These are phyloP conservation scores for Ceriops decandra DNA, from an alignment of 345 rosid species.

Conservation along the genomic window DNA sequence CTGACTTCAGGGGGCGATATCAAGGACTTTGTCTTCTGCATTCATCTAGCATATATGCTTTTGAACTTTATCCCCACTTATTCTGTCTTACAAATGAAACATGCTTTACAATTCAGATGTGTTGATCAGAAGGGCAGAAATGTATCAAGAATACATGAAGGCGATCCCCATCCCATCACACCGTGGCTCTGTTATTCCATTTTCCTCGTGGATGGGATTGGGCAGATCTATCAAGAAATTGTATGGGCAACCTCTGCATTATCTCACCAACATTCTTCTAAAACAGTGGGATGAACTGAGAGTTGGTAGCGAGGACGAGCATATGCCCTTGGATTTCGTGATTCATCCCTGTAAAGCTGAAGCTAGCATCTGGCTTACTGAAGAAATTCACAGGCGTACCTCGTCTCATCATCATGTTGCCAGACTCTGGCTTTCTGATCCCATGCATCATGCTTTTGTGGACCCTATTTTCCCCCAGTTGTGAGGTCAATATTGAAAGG, in stretches of 20 bases:
- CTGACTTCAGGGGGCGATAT: no score
- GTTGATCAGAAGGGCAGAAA: constrained; percentile 53
- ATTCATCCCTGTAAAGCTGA: constrained; percentile 86
- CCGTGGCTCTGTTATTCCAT: constrained; percentile 79
- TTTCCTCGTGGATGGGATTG: constrained; percentile 67
- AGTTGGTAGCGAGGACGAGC: constrained; percentile 50
- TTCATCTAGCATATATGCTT: background rate
- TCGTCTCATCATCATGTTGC: constrained; percentile 60
- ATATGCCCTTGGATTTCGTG: constrained; percentile 47
- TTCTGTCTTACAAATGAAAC: background rate
- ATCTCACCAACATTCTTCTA: constrained; percentile 65
- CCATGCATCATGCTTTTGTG: constrained; percentile 48
- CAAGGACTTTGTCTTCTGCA: no score
- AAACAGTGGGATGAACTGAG: constrained; percentile 72
- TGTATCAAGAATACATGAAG: constrained; percentile 85
- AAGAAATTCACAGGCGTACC: constrained; percentile 69
- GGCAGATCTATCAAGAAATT: constrained; percentile 66
- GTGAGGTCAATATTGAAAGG: constrained; percentile 8
- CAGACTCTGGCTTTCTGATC: constrained; percentile 63
- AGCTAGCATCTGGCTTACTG: constrained; percentile 80
- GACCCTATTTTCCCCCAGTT: constrained; percentile 55
- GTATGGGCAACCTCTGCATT: constrained; percentile 86
- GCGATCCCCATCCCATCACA: constrained; percentile 49
- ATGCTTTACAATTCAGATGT: constrained; percentile 28
- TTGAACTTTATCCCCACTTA: background rate